These are phyloP conservation scores for Hemileccinum impolitum DNA, from an alignment of 768 basidiomycete genomes.

Conservation along the genomic window DNA sequence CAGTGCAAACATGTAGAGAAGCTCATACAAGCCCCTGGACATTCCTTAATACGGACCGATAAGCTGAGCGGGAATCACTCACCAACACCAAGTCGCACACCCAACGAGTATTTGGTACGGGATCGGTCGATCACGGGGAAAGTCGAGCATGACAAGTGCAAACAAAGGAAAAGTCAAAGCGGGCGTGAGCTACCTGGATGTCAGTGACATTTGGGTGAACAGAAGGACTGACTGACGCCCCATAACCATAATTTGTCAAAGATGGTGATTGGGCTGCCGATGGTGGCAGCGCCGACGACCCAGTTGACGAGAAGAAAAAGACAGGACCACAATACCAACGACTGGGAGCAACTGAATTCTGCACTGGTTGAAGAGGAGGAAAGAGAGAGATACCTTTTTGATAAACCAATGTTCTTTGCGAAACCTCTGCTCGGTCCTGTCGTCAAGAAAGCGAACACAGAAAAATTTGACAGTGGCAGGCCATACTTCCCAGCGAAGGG, in stretches of 20 bases:
- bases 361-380: neutral
- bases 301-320: constrained; percentile 68
- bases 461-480: constrained; percentile 57
- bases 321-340: constrained; percentile 59
- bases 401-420: constrained; percentile 71
- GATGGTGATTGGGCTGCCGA: constrained; percentile 40
- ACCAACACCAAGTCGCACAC: constrained; percentile 65
- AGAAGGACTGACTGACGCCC: constrained; percentile 37
- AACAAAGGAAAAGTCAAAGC: constrained; percentile 58
- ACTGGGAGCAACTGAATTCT: constrained; percentile 28
- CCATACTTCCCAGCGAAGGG: constrained; percentile 58
- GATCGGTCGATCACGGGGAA: constrained; percentile 56
- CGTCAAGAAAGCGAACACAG: constrained; percentile 56
- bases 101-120: constrained; percentile 62
- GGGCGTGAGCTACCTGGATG: constrained; percentile 46
- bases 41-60: constrained; percentile 10
- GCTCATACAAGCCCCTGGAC: constrained; percentile 55
- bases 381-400: constrained; percentile 42
- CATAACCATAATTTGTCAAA: constrained; percentile 64
- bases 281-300: constrained; percentile 56
- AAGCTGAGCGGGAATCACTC: constrained; percentile 14
- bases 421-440: constrained; percentile 49
- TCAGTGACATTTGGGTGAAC: neutral
- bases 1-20: constrained; percentile 42
- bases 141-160: constrained; percentile 67